Conservation (phyloP, 2,329 filamentous ascomycete species). For the Aspergillus bombycis region DNA sequence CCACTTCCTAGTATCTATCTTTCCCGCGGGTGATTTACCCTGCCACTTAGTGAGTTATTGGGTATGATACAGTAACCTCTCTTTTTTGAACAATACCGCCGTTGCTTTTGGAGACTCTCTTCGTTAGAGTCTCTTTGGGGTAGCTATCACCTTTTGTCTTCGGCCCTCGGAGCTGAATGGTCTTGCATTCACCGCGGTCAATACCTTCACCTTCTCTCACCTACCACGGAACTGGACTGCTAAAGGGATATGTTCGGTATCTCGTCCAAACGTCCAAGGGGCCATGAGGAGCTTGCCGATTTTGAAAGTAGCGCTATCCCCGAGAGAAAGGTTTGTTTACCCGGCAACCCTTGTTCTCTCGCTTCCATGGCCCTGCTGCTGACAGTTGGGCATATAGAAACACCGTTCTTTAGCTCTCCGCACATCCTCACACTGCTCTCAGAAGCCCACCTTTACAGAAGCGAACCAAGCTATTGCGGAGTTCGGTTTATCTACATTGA, state of each 20-base stretch:
- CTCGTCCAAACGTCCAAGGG: conserved; percentile 31
- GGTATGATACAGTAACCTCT: neutral
- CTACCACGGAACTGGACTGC: conserved; percentile 54
- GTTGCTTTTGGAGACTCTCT: neutral
- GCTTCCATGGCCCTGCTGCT: conserved; percentile 9
- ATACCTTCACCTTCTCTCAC: neutral
- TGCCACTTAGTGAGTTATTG: conserved; percentile 48
- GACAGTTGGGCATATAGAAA: conserved; percentile 30
- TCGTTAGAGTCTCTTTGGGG: neutral
- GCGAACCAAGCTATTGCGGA: conserved; percentile 17
- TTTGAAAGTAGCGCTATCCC: conserved; percentile 53
- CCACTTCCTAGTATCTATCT: neutral
- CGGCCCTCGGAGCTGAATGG: neutral
- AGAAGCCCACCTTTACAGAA: conserved; percentile 23
- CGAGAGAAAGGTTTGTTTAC: conserved; percentile 30
- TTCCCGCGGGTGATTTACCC: conserved; percentile 33
- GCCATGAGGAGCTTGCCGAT: conserved; percentile 62
- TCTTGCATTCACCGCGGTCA: neutral
- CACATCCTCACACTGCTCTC: conserved; percentile 27
- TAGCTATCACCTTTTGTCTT: neutral
- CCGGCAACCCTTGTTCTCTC: neutral
- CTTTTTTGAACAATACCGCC: neutral
- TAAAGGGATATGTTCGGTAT: conserved; percentile 44
- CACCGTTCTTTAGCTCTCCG: conserved; percentile 35
- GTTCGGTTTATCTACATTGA: conserved; percentile 32